A percentile compares a stretch with the other conserved stretches of the same genome.
phyloP scores from a whole-genome alignment of 768 basidiomycete genomes.

The Tricholoma flavovirens region DNA sequence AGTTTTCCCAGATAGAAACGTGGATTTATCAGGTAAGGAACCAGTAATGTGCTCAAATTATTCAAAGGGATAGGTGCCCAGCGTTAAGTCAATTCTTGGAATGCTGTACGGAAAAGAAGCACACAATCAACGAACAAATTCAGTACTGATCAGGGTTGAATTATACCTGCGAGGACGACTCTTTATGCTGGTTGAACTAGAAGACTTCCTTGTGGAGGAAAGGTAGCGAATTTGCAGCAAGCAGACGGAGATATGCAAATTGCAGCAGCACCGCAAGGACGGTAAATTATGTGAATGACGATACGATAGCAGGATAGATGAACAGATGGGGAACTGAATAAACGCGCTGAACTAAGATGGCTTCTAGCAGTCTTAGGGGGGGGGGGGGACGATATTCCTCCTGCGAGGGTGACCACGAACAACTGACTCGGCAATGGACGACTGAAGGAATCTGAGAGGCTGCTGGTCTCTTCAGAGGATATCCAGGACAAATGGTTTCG shows the following conservation, averaged over 20 bases:
- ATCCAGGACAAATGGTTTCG: neutral
- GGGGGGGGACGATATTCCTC: neutral
- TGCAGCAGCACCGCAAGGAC: neutral
- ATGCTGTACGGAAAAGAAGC: neutral
- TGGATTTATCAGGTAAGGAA: neutral
- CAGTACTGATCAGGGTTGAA: neutral
- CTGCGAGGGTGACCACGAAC: neutral
- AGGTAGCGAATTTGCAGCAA: neutral
- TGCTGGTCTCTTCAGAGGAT: neutral
- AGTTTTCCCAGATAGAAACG: slow-evolving; percentile 13
- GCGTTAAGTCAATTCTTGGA: neutral
- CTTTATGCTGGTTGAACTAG: neutral
- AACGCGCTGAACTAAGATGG: neutral
- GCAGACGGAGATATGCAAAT: neutral
- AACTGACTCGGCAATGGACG: neutral
- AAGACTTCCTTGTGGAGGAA: neutral
- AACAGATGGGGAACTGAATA: neutral
- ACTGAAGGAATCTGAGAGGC: neutral
- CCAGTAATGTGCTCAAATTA: neutral
- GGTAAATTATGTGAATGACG: neutral
- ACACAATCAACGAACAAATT: neutral
- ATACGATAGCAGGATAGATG: neutral
- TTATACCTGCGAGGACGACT: neutral
- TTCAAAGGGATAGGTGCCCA: neutral
- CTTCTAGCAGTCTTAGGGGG: neutral